Conservation (phyloP, 345 rosid species). For the Hibiscus trionum region DNA sequence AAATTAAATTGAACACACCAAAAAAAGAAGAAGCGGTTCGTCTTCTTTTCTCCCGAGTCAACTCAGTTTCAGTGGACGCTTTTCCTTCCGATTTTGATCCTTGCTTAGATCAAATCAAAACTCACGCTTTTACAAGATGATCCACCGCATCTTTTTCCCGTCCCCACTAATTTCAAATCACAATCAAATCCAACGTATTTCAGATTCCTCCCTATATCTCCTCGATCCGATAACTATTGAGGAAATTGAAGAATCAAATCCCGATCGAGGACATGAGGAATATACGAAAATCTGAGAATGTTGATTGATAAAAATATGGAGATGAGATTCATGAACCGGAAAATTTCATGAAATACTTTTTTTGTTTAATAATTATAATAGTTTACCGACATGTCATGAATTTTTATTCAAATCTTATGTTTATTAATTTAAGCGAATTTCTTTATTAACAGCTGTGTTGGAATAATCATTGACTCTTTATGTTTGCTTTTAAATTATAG, state of each 20-base stretch:
- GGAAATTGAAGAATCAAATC: constrained; percentile 3
- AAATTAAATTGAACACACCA: neutral
- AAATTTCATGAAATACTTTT: neutral
- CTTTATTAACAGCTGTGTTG: neutral
- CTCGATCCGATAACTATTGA: constrained; percentile 3
- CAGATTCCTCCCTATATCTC: neutral
- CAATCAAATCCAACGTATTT: constrained; percentile 23
- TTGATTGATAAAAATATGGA: constrained; percentile 10
- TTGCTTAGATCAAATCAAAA: constrained; percentile 15
- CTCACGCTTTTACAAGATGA: constrained; percentile 14
- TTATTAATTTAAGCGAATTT: constrained; percentile 13
- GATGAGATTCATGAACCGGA: constrained; percentile 6
- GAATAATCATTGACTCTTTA: neutral
- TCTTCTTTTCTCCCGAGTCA: constrained; percentile 12
- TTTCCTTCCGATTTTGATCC: neutral
- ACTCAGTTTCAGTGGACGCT: constrained; percentile 13
- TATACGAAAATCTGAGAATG: constrained; percentile 10
- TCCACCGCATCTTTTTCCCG: constrained; percentile 23
- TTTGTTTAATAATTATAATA: neutral
- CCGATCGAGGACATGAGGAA: constrained; percentile 12
- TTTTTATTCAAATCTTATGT: constrained; percentile 20
- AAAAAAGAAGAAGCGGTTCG: neutral
- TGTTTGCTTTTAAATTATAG: neutral
- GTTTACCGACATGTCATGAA: constrained; percentile 38
- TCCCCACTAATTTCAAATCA: constrained; percentile 7